A percentile compares a stretch with the other conserved stretches of the same genome.
phyloP scores from a whole-genome alignment of 371 early-diverging fungal species.

The Capillidium rhysosporum region DNA sequence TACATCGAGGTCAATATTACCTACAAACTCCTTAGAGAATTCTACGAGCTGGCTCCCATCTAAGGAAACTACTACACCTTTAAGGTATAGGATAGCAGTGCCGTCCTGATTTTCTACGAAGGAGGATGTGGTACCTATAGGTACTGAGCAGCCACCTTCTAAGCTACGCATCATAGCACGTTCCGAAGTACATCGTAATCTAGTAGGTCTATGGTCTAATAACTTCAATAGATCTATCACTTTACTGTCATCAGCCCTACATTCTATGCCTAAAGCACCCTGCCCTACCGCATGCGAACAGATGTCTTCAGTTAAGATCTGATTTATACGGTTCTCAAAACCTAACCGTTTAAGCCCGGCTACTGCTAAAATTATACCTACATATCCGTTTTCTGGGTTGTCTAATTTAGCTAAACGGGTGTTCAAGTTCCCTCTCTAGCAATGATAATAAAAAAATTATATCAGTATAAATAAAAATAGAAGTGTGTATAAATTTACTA shows the following conservation, averaged over 20 bases:
- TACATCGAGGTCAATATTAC: conserved; percentile 13
- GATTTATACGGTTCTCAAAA: conserved; percentile 43
- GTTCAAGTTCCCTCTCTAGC: conserved; percentile 18
- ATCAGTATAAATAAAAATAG: conserved; percentile 2
- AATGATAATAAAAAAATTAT: not conserved
- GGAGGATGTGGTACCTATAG: conserved; percentile 69
- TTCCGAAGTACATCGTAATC: conserved; percentile 55
- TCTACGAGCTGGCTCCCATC: conserved; percentile 39
- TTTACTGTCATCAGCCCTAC: conserved; percentile 40
- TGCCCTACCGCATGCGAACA: conserved; percentile 88
- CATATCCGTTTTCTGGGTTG: conserved; percentile 42
- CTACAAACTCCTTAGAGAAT: conserved; percentile 20
- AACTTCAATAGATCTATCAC: conserved; percentile 21
- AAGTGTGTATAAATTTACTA: conserved; percentile 26
- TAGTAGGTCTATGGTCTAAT: conserved; percentile 44
- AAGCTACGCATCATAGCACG: conserved; percentile 74
- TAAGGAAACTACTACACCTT: conserved; percentile 41
- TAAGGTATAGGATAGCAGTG: conserved; percentile 17
- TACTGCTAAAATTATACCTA: conserved; percentile 70
- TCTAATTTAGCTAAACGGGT: conserved; percentile 85
- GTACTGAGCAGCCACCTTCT: conserved; percentile 94
- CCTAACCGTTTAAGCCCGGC: conserved; percentile 68
- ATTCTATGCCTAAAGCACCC: conserved; percentile 81
- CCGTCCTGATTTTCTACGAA: conserved; percentile 11
- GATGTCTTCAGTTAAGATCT: conserved; percentile 30